phyloP scores from a whole-genome alignment of 1,139 yeast genomes.

The Blastobotrys arbuscula region DNA sequence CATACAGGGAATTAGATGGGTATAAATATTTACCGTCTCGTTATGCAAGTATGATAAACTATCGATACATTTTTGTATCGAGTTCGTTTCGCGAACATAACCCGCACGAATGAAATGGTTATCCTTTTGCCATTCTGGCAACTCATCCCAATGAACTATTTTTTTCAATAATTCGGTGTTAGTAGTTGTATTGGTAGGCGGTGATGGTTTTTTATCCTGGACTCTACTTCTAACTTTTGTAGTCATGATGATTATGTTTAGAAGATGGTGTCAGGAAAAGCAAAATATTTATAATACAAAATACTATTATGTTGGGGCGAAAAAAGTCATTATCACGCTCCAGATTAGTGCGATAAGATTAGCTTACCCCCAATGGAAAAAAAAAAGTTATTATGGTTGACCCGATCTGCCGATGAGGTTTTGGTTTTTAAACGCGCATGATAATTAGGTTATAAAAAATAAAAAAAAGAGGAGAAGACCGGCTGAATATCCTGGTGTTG shows the following conservation, averaged over 20 bases:
- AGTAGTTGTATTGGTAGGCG: neutral
- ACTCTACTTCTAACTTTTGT: neutral
- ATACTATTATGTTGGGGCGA: too few relatives aligned
- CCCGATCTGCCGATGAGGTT: too few relatives aligned
- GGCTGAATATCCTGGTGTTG: too few relatives aligned
- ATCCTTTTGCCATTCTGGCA: constrained; percentile 84
- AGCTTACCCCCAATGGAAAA: too few relatives aligned
- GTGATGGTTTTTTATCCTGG: neutral
- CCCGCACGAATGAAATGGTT: constrained; percentile 72
- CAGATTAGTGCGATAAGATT: too few relatives aligned
- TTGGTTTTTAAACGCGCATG: too few relatives aligned
- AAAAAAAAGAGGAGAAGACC: too few relatives aligned
- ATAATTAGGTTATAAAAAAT: too few relatives aligned
- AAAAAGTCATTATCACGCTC: too few relatives aligned
- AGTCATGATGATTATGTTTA: too few relatives aligned
- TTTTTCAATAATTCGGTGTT: neutral
- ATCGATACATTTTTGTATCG: constrained; percentile 45
- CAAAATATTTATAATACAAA: too few relatives aligned
- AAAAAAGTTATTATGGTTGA: too few relatives aligned
- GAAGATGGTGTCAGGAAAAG: neutral
- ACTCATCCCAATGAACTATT: constrained; percentile 39
- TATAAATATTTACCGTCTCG: constrained; percentile 74
- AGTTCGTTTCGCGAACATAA: constrained; percentile 65
- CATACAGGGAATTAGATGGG: constrained; percentile 70
- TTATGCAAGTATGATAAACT: constrained; percentile 72